Base-by-base conservation (phyloP, 2,329 filamentous ascomycete species). In the Fusarium sp. region DNA sequence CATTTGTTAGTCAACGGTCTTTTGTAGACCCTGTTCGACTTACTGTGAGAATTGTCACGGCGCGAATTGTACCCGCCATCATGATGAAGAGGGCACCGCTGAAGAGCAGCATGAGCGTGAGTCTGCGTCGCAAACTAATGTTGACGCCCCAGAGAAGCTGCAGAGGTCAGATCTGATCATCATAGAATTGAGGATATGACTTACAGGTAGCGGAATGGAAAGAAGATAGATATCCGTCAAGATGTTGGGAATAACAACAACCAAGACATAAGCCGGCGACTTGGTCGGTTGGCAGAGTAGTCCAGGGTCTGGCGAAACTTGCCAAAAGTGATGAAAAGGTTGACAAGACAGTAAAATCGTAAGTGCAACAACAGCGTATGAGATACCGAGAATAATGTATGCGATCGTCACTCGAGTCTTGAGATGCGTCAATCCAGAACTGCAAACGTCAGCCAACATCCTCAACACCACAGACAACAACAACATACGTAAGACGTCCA, bases 281-380 rank as follows among this genome's bases (percentile, higher is more conserved):
- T 76, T 76, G 15, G 74, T 76, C 14, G 74, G 74, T 9, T 64
- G 52, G 36, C 74, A 76, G 7, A 76, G 39, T 2, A 51, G 17
- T 9, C 74, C 74, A 1, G 74, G 74, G 85, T 74, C 7, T 85
- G 86, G 66, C 81, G 77, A 44, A 83, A 76, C 87, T 76, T 88
- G 86, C 86, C 86, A 88, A 66, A 87, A 86, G 58, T 84, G 83
- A 26, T 81, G 73, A 42, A 87, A 81, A 0, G 86, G 86, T 18
- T 75, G 72, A 18, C 74, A 76, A 9, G 59, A 69, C 6, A 69
- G 13, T 9, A 75, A 41, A 11, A 74, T 59, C 7, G 74, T 75
- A 18, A 76, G 66, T 3, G 45, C 41, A 5, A 76, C 74, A 41
- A 26, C 69, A 7, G 24, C 20, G 41, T 76, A 76, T 9, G 74